phyloP scores from a whole-genome alignment of 805 yeast genomes.

The Candida suzukii region DNA sequence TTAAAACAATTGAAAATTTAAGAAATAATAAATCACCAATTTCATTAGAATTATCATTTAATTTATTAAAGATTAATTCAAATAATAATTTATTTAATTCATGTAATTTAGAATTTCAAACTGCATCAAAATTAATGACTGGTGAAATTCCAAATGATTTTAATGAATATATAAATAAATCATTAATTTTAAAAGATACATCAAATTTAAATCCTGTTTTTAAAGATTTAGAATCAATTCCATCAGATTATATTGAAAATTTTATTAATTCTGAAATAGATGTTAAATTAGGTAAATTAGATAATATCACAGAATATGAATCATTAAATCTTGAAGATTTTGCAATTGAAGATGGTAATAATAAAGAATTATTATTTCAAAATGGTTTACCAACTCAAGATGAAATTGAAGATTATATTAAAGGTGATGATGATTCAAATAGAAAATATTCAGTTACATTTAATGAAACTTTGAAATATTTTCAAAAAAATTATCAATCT shows the following conservation, averaged over 20 bases:
- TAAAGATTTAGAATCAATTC: constrained; percentile 59
- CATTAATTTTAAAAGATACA: no score
- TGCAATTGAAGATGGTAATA: constrained; percentile 27
- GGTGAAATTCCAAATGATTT: constrained; percentile 39
- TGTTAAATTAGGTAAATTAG: no score
- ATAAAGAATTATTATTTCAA: constrained; percentile 28
- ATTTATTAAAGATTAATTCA: constrained; percentile 56
- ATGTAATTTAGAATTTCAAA: constrained; percentile 61
- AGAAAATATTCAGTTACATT: constrained; percentile 64
- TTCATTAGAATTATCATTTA: constrained; percentile 69
- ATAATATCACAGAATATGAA: neutral
- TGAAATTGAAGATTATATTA: constrained; percentile 58
- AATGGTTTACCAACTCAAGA: constrained; percentile 77
- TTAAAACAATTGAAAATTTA: constrained; percentile 46
- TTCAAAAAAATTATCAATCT: constrained; percentile 39
- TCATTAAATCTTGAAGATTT: constrained; percentile 10
- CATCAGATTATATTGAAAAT: constrained; percentile 55
- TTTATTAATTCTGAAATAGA: constrained; percentile 15
- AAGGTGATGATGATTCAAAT: constrained; percentile 60
- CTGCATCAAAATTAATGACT: constrained; percentile 71
- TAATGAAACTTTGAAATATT: constrained; percentile 59
- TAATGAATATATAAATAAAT: constrained; percentile 45
- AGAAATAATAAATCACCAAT: constrained; percentile 65
- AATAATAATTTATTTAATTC: constrained; percentile 55
- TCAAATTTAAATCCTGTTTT: constrained; percentile 16